phyloP scores from a whole-genome alignment of 768 basidiomycete genomes.

The Lentinula sp. region DNA sequence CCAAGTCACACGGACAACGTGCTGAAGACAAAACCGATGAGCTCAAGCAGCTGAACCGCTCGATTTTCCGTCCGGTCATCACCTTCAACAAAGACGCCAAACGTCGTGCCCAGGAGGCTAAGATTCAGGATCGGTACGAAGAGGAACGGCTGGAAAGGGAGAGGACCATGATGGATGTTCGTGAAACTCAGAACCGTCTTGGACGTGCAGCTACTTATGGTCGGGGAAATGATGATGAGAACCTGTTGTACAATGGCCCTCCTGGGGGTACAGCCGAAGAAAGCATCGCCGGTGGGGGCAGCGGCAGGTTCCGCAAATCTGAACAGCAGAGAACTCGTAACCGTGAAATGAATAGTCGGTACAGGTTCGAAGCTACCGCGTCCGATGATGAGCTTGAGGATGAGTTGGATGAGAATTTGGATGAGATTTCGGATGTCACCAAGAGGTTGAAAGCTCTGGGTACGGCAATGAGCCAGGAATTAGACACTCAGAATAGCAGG shows the following conservation, averaged over 20 bases:
- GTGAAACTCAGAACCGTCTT: conserved; percentile 63
- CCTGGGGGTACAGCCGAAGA: conserved; percentile 20
- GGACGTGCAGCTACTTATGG: conserved; percentile 34
- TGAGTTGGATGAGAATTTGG: conserved; percentile 87
- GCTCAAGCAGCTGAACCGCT: conserved; percentile 88
- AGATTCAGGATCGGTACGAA: conserved; percentile 60
- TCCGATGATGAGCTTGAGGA: conserved; percentile 95
- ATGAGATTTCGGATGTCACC: conserved; percentile 75
- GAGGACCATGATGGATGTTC: conserved; percentile 56
- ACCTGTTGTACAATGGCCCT: conserved; percentile 9
- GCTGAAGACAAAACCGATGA: conserved; percentile 94
- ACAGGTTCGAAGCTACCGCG: conserved; percentile 85
- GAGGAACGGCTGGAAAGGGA: conserved; percentile 62
- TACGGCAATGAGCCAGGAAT: conserved; percentile 79
- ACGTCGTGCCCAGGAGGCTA: conserved; percentile 61
- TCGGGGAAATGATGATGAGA: conserved; percentile 24
- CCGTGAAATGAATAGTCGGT: conserved; percentile 74
- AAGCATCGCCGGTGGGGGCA: conserved; percentile 20
- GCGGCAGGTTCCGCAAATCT: conserved; percentile 37
- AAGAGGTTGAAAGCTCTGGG: conserved; percentile 77
- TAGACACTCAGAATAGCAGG: conserved; percentile 79
- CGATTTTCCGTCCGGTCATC: conserved; percentile 90
- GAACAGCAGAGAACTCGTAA: conserved; percentile 45
- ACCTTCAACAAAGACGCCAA: conserved; percentile 87
- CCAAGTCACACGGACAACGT: conserved; percentile 75